Conservation (phyloP, 257 asterid genomes). For the Petunia secreta region DNA sequence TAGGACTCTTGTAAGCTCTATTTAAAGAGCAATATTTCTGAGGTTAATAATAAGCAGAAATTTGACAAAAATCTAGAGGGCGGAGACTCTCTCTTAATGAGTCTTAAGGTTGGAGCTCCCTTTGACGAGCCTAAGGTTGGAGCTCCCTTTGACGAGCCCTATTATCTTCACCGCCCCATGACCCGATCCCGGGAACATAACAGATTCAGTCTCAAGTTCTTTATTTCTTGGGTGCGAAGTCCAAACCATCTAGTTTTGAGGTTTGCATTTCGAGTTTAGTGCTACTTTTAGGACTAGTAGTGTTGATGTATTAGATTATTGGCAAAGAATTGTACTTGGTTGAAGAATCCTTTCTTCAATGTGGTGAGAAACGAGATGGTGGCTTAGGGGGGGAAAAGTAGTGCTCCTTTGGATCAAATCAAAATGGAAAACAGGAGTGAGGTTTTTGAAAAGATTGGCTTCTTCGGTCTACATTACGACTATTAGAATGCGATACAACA, state of each 20-base stretch:
- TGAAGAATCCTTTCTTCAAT: neutral
- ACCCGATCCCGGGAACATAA: too few species aligned
- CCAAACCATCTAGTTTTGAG: neutral
- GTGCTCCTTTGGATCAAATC: neutral
- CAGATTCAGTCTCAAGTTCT: neutral
- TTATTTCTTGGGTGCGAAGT: neutral
- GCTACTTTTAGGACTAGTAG: neutral
- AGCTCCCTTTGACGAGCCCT: too few species aligned
- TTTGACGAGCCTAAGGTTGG: too few species aligned
- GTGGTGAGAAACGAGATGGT: neutral
- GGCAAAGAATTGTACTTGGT: slow-evolving; percentile 13
- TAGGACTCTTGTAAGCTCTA: too few species aligned
- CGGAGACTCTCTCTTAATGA: too few species aligned
- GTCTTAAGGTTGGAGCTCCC: too few species aligned
- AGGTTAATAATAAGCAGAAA: too few species aligned
- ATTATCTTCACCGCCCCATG: too few species aligned
- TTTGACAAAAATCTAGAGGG: too few species aligned
- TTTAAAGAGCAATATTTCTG: too few species aligned
- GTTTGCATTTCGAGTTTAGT: neutral
- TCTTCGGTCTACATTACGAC: neutral
- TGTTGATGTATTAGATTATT: neutral
- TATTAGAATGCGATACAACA: neutral
- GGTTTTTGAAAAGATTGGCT: neutral
- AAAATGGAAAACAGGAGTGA: neutral
- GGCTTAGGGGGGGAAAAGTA: neutral